phyloP scores from a whole-genome alignment of 495 filamentous ascomycete genomes.

The Glarea lozoyensis region DNA sequence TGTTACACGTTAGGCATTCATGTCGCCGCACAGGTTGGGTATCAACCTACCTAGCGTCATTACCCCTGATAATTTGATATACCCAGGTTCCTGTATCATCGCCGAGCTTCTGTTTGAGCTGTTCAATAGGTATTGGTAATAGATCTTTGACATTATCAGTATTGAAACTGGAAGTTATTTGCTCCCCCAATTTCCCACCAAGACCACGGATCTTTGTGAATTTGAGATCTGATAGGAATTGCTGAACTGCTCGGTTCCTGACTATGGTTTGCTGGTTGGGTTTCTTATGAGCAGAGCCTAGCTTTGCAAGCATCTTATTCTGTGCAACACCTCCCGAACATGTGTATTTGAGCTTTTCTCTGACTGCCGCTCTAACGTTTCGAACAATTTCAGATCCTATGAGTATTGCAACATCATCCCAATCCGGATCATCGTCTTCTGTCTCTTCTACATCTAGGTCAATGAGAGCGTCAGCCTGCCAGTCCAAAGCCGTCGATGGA shows the following conservation, averaged over 20 bases:
- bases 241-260: conserved; percentile 69
- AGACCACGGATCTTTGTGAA: conserved; percentile 95
- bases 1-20: no score
- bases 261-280: conserved; percentile 90
- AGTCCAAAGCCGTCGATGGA: conserved; percentile 66
- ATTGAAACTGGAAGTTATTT: conserved; percentile 64
- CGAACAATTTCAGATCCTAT: conserved; percentile 84
- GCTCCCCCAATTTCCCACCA: conserved; percentile 90
- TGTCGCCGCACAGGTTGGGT: no score
- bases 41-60: conserved; percentile 42
- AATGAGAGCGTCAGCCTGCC: conserved; percentile 70
- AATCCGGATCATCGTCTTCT: conserved; percentile 79
- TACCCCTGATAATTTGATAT: conserved; percentile 75
- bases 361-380: conserved; percentile 58
- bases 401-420: conserved; percentile 88
- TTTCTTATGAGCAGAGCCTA: conserved; percentile 85
- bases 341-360: conserved; percentile 68
- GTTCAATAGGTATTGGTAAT: conserved; percentile 61
- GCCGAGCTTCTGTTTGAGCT: conserved; percentile 69
- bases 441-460: conserved; percentile 63
- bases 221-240: conserved; percentile 78
- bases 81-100: conserved; percentile 87
- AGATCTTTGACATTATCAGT: conserved; percentile 77
- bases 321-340: conserved; percentile 80
- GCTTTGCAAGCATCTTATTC: conserved; percentile 94